Evolutionary conservation across 2,329 filamentous ascomycete genomes (phyloP), one percentile per base, ranked within the genome.

Genomic region (Alternaria ventricosa): DNA sequence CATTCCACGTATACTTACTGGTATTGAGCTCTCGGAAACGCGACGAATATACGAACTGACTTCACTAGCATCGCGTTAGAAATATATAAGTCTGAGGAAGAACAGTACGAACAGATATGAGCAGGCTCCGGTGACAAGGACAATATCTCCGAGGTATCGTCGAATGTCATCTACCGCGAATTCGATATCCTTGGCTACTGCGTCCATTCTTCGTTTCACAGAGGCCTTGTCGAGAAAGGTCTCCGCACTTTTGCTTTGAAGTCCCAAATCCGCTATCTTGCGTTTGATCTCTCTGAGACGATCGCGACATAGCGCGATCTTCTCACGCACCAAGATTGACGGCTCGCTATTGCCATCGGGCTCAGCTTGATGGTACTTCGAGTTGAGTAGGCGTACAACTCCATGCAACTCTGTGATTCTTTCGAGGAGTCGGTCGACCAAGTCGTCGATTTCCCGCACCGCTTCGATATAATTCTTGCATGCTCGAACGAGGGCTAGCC

Each of bases 151-250:
- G 43, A 65, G 64, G n/a, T 67, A 55, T 30, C 30, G 23, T 10
- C 61, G 23, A 12, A 71, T 66, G 7, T 70, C 63, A 3, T 58
- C n/a, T 2, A 68, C 68, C 6, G 65, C 58, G 15, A 60, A 20
- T 4, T 70, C 57, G 5, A 72, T 64, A 1, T 67, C 63, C 9
- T 54, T 65, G 30, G 60, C 63, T 5, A 61, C 56, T 27, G 53
- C 15, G n/a, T 69, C 61, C 15, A 57, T 47, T 12, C 28, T 55
- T 18, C 61, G 57, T 33, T 67, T 66, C 23, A 69, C 50, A 4
- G 45, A 27, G 13, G 60, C 25, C 47, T 56, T 71, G 27, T 70
- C 66, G 6, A 45, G 28, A 50, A 67, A 61, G 0, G 59, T 67
- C 8, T 55, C 44, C 27, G 68, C 59, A 4, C 50, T 30, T 43